These are phyloP conservation scores for Citrus reticulata DNA, from an alignment of 345 rosid species.

Conservation along the genomic window DNA sequence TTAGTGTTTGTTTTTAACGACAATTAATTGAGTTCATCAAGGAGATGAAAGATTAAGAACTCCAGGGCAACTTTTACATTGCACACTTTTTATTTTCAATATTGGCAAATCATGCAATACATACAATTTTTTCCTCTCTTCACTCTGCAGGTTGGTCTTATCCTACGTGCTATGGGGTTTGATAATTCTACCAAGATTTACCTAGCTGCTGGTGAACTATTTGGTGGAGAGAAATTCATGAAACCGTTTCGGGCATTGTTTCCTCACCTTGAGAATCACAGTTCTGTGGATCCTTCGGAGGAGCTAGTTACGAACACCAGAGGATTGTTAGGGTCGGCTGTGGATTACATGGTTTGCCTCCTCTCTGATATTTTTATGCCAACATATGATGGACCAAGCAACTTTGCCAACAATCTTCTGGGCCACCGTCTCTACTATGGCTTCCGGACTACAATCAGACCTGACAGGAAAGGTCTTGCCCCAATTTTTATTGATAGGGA, in stretches of 20 bases:
- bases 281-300: conserved; percentile 74
- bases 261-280: conserved; percentile 91
- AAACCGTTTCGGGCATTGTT: conserved; percentile 74
- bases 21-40: background rate
- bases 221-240: conserved; percentile 93
- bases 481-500: conserved; percentile 73
- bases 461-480: conserved; percentile 90
- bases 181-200: conserved; percentile 87
- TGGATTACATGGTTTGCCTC: conserved; percentile 99
- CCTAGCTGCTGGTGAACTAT: conserved; percentile 93
- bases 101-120: background rate
- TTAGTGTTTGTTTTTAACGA: background rate
- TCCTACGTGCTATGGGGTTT: conserved; percentile 85
- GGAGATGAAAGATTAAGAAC: background rate
- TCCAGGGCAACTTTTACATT: background rate
- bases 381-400: conserved; percentile 99
- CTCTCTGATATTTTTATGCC: conserved; percentile 97
- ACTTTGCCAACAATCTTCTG: conserved; percentile 95
- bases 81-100: background rate
- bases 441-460: conserved; percentile 90
- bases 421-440: conserved; percentile 98
- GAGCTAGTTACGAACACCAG: conserved; percentile 56
- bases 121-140: conserved; percentile 11
- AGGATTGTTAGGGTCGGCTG: conserved; percentile 95
- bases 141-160: conserved; percentile 77